Percentiles rank a stretch among this genome's conserved stretches.
These are phyloP conservation scores for Leccinum variicolor DNA, from an alignment of 768 basidiomycete genomes.

Conservation along the genomic window DNA sequence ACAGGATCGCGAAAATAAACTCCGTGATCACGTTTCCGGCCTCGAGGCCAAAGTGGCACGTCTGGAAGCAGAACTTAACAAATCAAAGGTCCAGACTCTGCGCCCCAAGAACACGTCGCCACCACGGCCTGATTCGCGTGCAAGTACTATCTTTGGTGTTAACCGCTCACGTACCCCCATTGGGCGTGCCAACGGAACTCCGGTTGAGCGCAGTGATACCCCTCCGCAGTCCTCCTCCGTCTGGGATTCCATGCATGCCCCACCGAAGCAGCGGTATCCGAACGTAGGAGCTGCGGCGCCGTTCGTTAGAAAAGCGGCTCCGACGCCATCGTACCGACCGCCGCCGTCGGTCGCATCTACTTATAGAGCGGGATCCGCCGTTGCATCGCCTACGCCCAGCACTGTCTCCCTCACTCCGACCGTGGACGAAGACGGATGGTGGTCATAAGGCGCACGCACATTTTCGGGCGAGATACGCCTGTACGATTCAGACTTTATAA, in stretches of 20 bases:
- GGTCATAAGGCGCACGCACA: slow-evolving; percentile 37
- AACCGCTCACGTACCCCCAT: slow-evolving; percentile 53
- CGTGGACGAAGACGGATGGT: slow-evolving; percentile 77
- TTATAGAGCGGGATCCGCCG: slow-evolving; percentile 34
- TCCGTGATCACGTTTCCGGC: slow-evolving; percentile 60
- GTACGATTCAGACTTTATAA: neutral
- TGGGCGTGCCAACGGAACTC: slow-evolving; percentile 33
- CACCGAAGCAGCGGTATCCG: slow-evolving; percentile 28
- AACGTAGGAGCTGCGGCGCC: slow-evolving; percentile 13
- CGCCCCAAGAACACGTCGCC: slow-evolving; percentile 37
- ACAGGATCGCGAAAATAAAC: slow-evolving; percentile 69
- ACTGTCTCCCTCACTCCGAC: slow-evolving; percentile 71
- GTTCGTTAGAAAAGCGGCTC: slow-evolving; percentile 13
- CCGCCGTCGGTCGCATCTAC: slow-evolving; percentile 47
- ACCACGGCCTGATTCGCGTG: slow-evolving; percentile 71
- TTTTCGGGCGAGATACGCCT: neutral
- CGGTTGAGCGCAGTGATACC: slow-evolving; percentile 38
- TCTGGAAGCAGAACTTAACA: slow-evolving; percentile 57
- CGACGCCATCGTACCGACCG: slow-evolving; percentile 32
- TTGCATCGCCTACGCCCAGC: slow-evolving; percentile 75
- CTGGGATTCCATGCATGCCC: slow-evolving; percentile 71
- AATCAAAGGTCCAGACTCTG: slow-evolving; percentile 34
- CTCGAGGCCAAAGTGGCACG: slow-evolving; percentile 59
- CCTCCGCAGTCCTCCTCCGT: slow-evolving; percentile 52
- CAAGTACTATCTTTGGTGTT: slow-evolving; percentile 57